Conservation (phyloP, 495 filamentous ascomycete genomes). For the Aspergillus bridgeri region DNA sequence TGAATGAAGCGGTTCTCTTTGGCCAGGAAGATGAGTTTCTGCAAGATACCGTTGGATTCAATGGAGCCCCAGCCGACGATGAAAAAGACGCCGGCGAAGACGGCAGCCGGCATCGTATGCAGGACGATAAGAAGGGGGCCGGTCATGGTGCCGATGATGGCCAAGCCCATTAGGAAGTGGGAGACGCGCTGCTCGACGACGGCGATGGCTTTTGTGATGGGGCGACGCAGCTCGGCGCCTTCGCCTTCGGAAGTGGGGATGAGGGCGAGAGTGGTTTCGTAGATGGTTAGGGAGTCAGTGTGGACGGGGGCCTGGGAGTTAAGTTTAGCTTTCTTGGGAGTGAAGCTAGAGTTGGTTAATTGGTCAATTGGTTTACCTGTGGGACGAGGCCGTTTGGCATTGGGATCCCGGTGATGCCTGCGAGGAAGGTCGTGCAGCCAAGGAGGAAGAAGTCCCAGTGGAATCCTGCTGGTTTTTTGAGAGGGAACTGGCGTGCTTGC, state of each 20-base stretch:
- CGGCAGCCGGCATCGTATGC: slow-evolving; percentile 71
- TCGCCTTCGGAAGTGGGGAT: slow-evolving; percentile 48
- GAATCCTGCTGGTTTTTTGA: slow-evolving; percentile 80
- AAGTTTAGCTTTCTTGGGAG: background rate
- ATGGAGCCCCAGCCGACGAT: slow-evolving; percentile 76
- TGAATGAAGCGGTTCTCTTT: slow-evolving; percentile 58
- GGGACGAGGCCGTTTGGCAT: slow-evolving; percentile 85
- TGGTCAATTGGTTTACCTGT: slow-evolving; percentile 36
- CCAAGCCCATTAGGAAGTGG: slow-evolving; percentile 73
- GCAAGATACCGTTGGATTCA: slow-evolving; percentile 66
- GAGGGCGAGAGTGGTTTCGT: slow-evolving; percentile 57
- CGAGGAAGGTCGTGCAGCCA: slow-evolving; percentile 72
- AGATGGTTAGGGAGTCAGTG: slow-evolving; percentile 49
- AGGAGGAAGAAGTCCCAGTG: slow-evolving; percentile 90
- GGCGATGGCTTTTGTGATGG: slow-evolving; percentile 50
- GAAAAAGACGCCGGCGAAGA: slow-evolving; percentile 82
- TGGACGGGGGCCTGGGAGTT: slow-evolving; percentile 65
- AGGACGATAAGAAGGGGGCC: slow-evolving; percentile 72
- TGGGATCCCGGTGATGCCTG: slow-evolving; percentile 74
- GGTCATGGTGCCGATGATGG: slow-evolving; percentile 78
- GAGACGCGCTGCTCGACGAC: slow-evolving; percentile 83
- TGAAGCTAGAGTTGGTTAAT: background rate
- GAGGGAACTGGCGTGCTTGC: slow-evolving; percentile 79
- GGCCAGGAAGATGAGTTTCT: slow-evolving; percentile 64
- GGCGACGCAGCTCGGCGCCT: slow-evolving; percentile 50